Evolutionary conservation across 1,139 yeast genomes (phyloP), one percentile per base, ranked within the genome.

Genomic region (Suhomyces panamericanus): DNA sequence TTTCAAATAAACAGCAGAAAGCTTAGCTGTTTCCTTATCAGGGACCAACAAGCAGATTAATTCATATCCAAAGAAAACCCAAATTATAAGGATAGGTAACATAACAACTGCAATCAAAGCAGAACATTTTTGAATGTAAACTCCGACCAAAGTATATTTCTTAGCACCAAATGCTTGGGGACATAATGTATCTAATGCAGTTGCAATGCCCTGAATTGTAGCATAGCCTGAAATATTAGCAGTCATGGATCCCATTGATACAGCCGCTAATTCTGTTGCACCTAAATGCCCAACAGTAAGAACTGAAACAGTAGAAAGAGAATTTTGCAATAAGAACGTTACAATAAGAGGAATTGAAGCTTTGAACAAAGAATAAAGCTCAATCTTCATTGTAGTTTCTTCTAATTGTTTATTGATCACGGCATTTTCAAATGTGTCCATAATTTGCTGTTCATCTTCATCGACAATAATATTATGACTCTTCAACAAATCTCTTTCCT

Each of bases 121-220:
- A 13, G 76, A 64, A 67, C 84, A 78, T 53, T 79, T 75, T 60
- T 79, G 83, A 49, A 77, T 66, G 46, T 78, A 76, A 9, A 70
- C 56, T 1, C 84, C 85, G 12, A 80, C 84, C 54, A 78, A 60
- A 39, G 70, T 72, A 55, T 73, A 75, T 49, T 71, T 76, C 38
- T 71, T 68, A 4, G 83, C 83, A 15, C 85, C 85, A 55, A 77
- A 79, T 4, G 83, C 83, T 56, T 79, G 84, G 1, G 84, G 83
- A 56, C 96, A 88, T 33, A 90, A 68, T 0, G 96, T 89, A 58
- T 90, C 97, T 44, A 90, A 70, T 17, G 95, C 81, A 0, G 96
- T 89, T 0, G 96, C 80, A 31, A 80, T 68, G 39, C 85, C 85
- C 45, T 78, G 80, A 43, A 79, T 79, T 12, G 81, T 73, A 3